Conservation (phyloP, 2,329 filamentous ascomycete genomes). For the Cladophialophora carrionii region DNA sequence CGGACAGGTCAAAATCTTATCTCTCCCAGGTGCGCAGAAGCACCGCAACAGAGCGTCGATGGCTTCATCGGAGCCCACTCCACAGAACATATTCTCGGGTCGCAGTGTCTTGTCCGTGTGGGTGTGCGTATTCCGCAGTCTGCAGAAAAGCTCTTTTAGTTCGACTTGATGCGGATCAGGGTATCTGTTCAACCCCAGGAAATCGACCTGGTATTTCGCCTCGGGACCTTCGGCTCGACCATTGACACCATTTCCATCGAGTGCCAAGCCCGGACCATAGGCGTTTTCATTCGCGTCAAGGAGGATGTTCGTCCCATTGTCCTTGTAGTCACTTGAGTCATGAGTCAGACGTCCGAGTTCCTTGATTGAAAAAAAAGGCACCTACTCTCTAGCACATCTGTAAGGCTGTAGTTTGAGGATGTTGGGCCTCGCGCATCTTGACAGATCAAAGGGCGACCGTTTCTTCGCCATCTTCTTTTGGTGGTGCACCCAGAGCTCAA, state of each 20-base stretch:
- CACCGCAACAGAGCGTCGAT: conserved; percentile 92
- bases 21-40: conserved; percentile 84
- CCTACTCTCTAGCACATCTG: conserved; percentile 79
- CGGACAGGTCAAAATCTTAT: conserved; percentile 91
- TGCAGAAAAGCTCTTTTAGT: conserved; percentile 84
- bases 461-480: conserved; percentile 27
- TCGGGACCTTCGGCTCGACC: conserved; percentile 34
- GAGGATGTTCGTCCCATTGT: conserved; percentile 92
- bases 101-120: conserved; percentile 75
- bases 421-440: conserved; percentile 75
- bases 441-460: conserved; percentile 67
- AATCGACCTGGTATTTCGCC: conserved; percentile 64
- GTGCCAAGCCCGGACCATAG: conserved; percentile 76
- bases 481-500: background rate
- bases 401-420: conserved; percentile 77
- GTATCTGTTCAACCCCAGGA: conserved; percentile 86
- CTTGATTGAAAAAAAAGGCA: conserved; percentile 19
- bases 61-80: conserved; percentile 94
- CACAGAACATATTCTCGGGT: conserved; percentile 87
- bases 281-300: conserved; percentile 99
- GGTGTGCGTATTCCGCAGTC: conserved; percentile 79
- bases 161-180: conserved; percentile 91
- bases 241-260: conserved; percentile 50
- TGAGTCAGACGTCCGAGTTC: conserved; percentile 40
- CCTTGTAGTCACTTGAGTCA: conserved; percentile 85